Evolutionary conservation across 164 flowering plant genomes (phyloP).

Genomic region (Protea cynaroides): DNA sequence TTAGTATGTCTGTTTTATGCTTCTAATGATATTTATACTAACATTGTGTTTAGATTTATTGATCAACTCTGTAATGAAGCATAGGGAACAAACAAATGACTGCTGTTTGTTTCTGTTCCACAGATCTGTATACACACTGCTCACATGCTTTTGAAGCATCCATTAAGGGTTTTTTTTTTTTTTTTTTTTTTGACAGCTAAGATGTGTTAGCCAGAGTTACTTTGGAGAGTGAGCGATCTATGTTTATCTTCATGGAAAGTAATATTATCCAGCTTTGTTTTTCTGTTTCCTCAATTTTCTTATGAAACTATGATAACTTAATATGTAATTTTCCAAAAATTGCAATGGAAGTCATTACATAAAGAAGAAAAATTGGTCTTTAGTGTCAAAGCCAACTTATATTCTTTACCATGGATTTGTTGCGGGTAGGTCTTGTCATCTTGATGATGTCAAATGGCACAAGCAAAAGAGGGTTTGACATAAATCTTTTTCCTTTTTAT

Average conservation of each 20-base stretch:
- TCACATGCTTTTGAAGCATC: neutral
- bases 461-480: neutral
- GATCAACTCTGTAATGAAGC: constrained; percentile 63
- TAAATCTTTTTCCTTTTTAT: neutral
- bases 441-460: neutral
- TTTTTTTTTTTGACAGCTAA: neutral
- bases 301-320: too few relatives aligned
- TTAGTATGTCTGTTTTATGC: neutral
- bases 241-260: neutral
- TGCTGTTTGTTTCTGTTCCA: constrained; percentile 1
- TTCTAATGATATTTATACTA: neutral
- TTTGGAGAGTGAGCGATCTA: neutral
- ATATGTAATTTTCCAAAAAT: too few relatives aligned
- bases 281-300: too few relatives aligned
- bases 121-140: neutral
- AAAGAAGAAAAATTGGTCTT: too few relatives aligned
- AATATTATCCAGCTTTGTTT: neutral
- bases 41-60: constrained; percentile 34
- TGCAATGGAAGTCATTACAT: too few relatives aligned
- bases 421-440: neutral
- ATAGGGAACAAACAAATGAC: constrained; percentile 43
- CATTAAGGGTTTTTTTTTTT: neutral
- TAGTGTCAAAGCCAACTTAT: too few relatives aligned
- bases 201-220: neutral
- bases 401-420: neutral